A percentile compares a stretch with the other conserved stretches of the same genome.
Conservation (phyloP, 306 rosid species). For the Lathyrus oleraceus region DNA sequence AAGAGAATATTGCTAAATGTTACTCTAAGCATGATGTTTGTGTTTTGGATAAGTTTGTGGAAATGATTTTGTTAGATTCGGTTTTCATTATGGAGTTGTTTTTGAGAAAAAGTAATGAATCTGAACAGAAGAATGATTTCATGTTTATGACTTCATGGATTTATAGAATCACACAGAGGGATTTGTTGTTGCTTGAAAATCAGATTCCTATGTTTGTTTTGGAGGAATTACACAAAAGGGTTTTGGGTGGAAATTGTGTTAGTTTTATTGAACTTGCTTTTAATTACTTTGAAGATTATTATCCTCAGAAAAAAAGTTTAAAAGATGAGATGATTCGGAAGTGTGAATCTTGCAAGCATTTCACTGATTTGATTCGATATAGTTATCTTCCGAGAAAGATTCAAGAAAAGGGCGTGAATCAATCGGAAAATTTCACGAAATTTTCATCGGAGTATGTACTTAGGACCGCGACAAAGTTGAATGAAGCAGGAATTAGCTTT, state of each 20-base stretch:
- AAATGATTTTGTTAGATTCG: constrained; percentile 27
- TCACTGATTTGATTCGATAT: constrained; percentile 40
- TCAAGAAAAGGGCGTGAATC: background rate
- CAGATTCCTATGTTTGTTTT: constrained; percentile 41
- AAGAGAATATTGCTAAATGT: constrained; percentile 1
- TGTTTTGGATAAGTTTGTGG: constrained; percentile 4
- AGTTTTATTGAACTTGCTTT: constrained; percentile 33
- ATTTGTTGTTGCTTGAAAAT: constrained; percentile 34
- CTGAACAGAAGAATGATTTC: constrained; percentile 16
- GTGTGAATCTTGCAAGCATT: constrained; percentile 18
- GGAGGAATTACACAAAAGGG: constrained; percentile 23
- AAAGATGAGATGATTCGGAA: constrained; percentile 3
- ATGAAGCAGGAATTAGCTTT: constrained; percentile 38
- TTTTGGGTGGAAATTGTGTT: background rate
- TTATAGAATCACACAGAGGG: constrained; percentile 28
- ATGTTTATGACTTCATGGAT: constrained; percentile 39
- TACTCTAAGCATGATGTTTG: constrained; percentile 22
- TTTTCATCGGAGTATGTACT: constrained; percentile 1
- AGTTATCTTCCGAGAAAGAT: constrained; percentile 14
- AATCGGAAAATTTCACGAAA: constrained; percentile 6
- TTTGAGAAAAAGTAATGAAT: constrained; percentile 8
- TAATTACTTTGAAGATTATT: constrained; percentile 35
- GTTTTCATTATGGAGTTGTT: constrained; percentile 42
- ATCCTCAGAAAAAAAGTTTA: constrained; percentile 19
- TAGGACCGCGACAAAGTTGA: constrained; percentile 35